Conservation (phyloP, 345 rosid genomes). For the Populus tremula region DNA sequence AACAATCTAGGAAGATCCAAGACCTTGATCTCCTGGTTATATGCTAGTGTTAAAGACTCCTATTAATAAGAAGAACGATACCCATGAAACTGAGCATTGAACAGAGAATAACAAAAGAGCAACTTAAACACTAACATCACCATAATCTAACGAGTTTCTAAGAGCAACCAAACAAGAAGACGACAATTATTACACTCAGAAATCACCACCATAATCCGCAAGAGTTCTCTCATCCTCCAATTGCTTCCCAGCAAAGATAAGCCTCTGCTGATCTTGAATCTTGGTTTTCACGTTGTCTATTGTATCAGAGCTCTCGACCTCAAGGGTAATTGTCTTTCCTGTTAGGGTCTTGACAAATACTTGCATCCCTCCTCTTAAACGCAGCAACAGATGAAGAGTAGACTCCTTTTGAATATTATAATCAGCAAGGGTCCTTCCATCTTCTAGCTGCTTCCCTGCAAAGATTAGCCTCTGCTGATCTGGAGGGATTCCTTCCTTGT, state of each 20-base stretch:
- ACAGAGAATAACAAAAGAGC: too few species aligned
- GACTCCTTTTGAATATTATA: too few species aligned
- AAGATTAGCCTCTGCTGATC: not conserved
- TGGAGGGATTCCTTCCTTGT: not conserved
- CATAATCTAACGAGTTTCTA: too few species aligned
- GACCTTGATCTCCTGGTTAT: too few species aligned
- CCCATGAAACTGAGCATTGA: too few species aligned
- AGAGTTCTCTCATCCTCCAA: not conserved
- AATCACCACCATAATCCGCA: not conserved
- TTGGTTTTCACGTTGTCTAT: not conserved
- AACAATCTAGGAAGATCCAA: too few species aligned
- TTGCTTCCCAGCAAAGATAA: not conserved
- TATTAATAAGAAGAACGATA: too few species aligned
- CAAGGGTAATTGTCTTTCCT: not conserved
- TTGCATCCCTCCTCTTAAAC: not conserved
- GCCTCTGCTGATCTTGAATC: not conserved
- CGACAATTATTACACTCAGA: not conserved
- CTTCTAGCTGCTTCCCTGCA: not conserved
- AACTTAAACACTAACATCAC: too few species aligned
- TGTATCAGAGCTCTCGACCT: not conserved
- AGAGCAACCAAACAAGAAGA: too few species aligned
- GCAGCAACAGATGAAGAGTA: too few species aligned
- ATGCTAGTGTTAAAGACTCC: too few species aligned
- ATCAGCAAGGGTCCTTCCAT: too few species aligned
- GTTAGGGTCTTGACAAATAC: not conserved